Evolutionary conservation across 768 basidiomycete genomes (phyloP).

Genomic region (Kwoniella heveanensis): DNA sequence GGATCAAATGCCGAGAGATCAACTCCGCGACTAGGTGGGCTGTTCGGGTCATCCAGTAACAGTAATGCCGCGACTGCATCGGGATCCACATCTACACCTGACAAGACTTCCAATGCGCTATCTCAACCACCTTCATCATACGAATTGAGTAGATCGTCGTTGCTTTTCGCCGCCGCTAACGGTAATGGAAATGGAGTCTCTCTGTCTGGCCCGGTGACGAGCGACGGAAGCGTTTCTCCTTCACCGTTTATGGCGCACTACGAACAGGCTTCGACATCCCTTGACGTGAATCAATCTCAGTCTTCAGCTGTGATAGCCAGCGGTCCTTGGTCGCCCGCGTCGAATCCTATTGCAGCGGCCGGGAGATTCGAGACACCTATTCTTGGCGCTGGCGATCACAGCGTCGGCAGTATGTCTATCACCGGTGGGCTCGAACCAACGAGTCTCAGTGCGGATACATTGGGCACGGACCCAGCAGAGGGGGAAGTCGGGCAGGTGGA

Average conservation of each 20-base stretch:
- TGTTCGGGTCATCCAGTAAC: constrained; percentile 1
- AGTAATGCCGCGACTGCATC: not conserved
- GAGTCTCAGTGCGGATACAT: not conserved
- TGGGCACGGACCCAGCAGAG: too few species aligned
- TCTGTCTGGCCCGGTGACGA: not conserved
- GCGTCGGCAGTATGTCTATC: constrained; percentile 34
- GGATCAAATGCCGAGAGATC: not conserved
- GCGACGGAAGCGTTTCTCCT: constrained; percentile 5
- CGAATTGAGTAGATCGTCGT: not conserved
- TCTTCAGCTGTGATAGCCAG: constrained; percentile 19
- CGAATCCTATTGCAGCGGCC: not conserved
- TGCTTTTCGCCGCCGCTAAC: not conserved
- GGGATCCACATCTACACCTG: not conserved
- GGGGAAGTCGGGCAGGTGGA: constrained; percentile 4
- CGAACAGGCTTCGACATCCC: constrained; percentile 70
- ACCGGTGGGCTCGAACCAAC: constrained; percentile 27
- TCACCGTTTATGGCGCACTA: constrained; percentile 83
- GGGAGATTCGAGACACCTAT: not conserved
- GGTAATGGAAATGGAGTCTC: constrained; percentile 19
- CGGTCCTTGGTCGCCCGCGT: constrained; percentile 67
- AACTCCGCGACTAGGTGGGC: constrained; percentile 1
- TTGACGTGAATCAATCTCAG: constrained; percentile 64
- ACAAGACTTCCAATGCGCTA: not conserved
- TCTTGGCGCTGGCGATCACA: not conserved
- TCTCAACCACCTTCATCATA: not conserved